Evolutionary conservation across 2,329 filamentous ascomycete species (phyloP).

Genomic region (Thermomyces lanuginosus): DNA sequence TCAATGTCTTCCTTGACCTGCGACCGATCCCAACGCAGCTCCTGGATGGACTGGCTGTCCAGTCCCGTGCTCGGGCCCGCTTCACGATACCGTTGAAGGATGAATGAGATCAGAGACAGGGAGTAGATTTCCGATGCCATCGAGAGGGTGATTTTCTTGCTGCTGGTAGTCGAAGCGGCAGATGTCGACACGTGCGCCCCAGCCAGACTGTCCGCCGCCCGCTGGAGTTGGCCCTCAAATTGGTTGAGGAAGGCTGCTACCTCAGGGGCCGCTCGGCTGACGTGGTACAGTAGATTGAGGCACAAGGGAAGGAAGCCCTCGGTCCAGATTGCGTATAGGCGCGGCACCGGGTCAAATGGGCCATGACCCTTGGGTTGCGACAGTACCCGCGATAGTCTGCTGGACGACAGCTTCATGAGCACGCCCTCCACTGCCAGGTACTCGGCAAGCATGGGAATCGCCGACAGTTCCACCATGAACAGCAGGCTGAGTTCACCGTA

Average conservation of each 20-base stretch:
- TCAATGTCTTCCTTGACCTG: constrained; percentile 67
- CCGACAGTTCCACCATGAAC: constrained; percentile 76
- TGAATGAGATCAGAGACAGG: constrained; percentile 56
- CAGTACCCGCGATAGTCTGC: constrained; percentile 63
- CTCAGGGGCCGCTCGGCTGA: constrained; percentile 69
- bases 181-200: constrained; percentile 29
- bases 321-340: constrained; percentile 80
- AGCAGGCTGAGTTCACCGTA: constrained; percentile 86
- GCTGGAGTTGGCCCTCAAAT: constrained; percentile 61
- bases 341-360: constrained; percentile 58
- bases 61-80: constrained; percentile 47
- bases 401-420: constrained; percentile 60
- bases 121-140: constrained; percentile 64
- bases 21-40: constrained; percentile 58
- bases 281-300: constrained; percentile 68
- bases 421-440: constrained; percentile 78
- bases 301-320: constrained; percentile 75
- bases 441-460: constrained; percentile 65
- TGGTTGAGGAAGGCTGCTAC: constrained; percentile 76
- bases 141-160: constrained; percentile 51
- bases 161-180: constrained; percentile 28
- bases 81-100: constrained; percentile 50
- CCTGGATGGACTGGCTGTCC: constrained; percentile 46
- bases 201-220: constrained; percentile 58
- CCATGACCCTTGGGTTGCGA: constrained; percentile 51